Base-by-base conservation (phyloP, 2,329 filamentous ascomycete genomes). In the Botryotinia calthae region DNA sequence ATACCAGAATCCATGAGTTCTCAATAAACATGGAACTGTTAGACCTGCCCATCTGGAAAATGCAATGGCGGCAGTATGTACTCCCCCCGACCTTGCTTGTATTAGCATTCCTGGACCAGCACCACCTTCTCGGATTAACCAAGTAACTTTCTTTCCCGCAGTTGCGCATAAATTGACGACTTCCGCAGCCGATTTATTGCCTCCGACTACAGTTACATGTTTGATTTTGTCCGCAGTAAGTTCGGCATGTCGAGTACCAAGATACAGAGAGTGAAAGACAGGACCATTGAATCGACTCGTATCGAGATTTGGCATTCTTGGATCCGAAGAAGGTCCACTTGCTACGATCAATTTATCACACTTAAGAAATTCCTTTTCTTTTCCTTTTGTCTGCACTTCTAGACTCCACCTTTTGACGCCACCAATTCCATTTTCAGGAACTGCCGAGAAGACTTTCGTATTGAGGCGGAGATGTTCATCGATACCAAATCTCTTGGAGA, bases 371-470 rank as follows among this genome's bases (percentile, higher is more conserved):
- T 72, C 54, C 31, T 59, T 72, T 28, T 48, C 46, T 5, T 56
- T 62, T 4, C 61, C 72, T 22, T 59, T 62, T 16, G 65, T 51
- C 16, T 69, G 40, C 44, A 71, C 62, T 25, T 72, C 46, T 44
- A 76, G 14, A 34, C 58, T 73, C 74, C 74, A 74, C 31, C 25
- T 51, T 18, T n/a, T 51, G 4, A 10, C n/a, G 22, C 34, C 44
- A 22, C 18, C 25, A 51, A 31, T 22, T 25, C 48, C 67, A 6
- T 25, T 22, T 22, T 56, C 66, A 14, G 48, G 28, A 34, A 37
- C 59, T 31, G 73, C 72, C 56, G 64, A 72, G 9, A 61, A 28
- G 8, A 73, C 91, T 87, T 42, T 79, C 83, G 0, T 86, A 86
- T 58, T 81, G 2, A 77, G 70, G 28, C 69, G 66, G 22, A 70